phyloP scores from a whole-genome alignment of 1,139 yeast genomes.

The Magnusiomyces sp. region DNA sequence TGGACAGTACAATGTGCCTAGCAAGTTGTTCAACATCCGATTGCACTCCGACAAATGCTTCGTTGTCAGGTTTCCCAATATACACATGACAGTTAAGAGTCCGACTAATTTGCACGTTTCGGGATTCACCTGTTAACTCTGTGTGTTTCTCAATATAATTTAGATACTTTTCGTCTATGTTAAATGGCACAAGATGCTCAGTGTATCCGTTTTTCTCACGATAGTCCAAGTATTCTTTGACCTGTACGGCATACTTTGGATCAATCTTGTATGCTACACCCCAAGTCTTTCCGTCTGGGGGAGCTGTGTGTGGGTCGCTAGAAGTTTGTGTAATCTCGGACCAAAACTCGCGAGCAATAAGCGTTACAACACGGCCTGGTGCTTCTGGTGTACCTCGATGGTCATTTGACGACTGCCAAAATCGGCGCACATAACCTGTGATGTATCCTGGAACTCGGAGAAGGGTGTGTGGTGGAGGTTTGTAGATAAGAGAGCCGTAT shows the following conservation, averaged over 20 bases:
- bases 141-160: not conserved
- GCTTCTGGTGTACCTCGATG: constrained; percentile 80
- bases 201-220: constrained; percentile 89
- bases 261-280: constrained; percentile 84
- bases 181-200: constrained; percentile 59
- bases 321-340: constrained; percentile 16
- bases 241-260: constrained; percentile 51
- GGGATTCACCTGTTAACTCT: not conserved
- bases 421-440: constrained; percentile 67
- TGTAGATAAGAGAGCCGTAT: constrained; percentile 83
- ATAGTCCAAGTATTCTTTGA: constrained; percentile 60
- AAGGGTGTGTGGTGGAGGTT: constrained; percentile 74
- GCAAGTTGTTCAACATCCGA: constrained; percentile 60
- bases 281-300: constrained; percentile 49
- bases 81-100: constrained; percentile 56
- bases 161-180: constrained; percentile 27
- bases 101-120: constrained; percentile 22
- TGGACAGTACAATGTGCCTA: constrained; percentile 42
- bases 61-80: constrained; percentile 75
- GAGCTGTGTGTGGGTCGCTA: constrained; percentile 36
- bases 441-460: constrained; percentile 65
- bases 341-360: constrained; percentile 51
- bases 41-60: constrained; percentile 72
- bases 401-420: constrained; percentile 88
- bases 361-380: constrained; percentile 85